Evolutionary conservation across 345 rosid genomes (phyloP).

Genomic region (Reutealis trisperma): DNA sequence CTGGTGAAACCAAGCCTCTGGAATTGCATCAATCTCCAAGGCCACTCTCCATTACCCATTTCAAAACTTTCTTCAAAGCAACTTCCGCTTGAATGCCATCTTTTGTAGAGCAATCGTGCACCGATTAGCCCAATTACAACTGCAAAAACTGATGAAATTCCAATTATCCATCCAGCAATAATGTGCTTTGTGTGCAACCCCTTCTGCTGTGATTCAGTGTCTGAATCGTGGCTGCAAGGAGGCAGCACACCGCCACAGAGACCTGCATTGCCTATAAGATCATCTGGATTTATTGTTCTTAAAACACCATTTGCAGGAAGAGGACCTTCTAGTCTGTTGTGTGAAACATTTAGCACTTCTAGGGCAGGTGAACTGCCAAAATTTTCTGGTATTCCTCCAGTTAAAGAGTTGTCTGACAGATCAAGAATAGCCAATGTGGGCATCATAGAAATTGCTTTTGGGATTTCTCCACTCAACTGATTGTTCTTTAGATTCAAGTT

Average conservation of each 20-base stretch:
- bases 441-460: constrained; percentile 67
- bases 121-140: constrained; percentile 47
- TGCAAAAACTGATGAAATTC: constrained; percentile 57
- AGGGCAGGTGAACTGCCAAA: constrained; percentile 81
- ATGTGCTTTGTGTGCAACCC: constrained; percentile 54
- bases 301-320: constrained; percentile 79
- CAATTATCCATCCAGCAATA: constrained; percentile 62
- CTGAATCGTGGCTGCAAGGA: constrained; percentile 57
- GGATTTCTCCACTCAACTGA: constrained; percentile 67
- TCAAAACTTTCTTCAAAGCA: constrained; percentile 54
- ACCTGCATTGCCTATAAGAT: constrained; percentile 66
- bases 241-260: constrained; percentile 83
- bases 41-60: constrained; percentile 68
- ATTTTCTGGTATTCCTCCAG: constrained; percentile 70
- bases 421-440: constrained; percentile 83
- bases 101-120: constrained; percentile 47
- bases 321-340: constrained; percentile 77
- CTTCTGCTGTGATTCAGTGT: constrained; percentile 32
- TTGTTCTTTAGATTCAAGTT: constrained; percentile 70
- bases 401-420: constrained; percentile 77
- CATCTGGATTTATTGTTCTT: constrained; percentile 74
- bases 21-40: constrained; percentile 92
- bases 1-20: constrained; percentile 84
- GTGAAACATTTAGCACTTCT: constrained; percentile 76
- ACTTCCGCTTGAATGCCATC: constrained; percentile 52